Percentiles rank a stretch among this genome's conserved stretches.
phyloP scores from a whole-genome alignment of 768 basidiomycete species.

The Lentinula sp. region DNA sequence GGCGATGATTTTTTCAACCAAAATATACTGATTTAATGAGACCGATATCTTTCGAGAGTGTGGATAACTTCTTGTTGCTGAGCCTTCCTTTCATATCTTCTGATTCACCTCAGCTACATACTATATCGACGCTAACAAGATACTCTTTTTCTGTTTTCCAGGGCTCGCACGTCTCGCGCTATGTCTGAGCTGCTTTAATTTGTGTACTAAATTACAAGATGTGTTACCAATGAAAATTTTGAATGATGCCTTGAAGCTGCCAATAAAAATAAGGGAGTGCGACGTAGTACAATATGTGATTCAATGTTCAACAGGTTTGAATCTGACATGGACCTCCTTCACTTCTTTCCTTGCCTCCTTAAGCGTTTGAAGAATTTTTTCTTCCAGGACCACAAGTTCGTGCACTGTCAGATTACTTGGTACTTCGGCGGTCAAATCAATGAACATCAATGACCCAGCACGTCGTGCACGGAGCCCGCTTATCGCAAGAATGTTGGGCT shows the following conservation, averaged over 20 bases:
- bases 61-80: constrained; percentile 6
- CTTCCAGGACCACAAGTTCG: constrained; percentile 56
- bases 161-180: too few relatives aligned
- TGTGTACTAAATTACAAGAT: not conserved
- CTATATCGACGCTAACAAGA: not conserved
- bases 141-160: not conserved
- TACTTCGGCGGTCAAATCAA: constrained; percentile 78
- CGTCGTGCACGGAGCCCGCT: constrained; percentile 64
- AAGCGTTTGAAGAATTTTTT: constrained; percentile 48
- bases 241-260: not conserved
- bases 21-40: constrained; percentile 13
- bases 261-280: not conserved
- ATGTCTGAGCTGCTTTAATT: not conserved
- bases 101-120: not conserved
- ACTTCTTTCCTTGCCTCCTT: constrained; percentile 58
- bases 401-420: constrained; percentile 49
- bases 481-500: constrained; percentile 35
- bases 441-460: constrained; percentile 74
- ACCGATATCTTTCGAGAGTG: constrained; percentile 7
- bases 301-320: constrained; percentile 34
- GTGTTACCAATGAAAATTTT: not conserved
- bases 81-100: constrained; percentile 1
- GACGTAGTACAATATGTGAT: not conserved
- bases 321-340: constrained; percentile 65
- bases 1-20: constrained; percentile 2